These are phyloP conservation scores for Fusarium camptoceras DNA, from an alignment of 2,329 filamentous ascomycete genomes.

Conservation along the genomic window DNA sequence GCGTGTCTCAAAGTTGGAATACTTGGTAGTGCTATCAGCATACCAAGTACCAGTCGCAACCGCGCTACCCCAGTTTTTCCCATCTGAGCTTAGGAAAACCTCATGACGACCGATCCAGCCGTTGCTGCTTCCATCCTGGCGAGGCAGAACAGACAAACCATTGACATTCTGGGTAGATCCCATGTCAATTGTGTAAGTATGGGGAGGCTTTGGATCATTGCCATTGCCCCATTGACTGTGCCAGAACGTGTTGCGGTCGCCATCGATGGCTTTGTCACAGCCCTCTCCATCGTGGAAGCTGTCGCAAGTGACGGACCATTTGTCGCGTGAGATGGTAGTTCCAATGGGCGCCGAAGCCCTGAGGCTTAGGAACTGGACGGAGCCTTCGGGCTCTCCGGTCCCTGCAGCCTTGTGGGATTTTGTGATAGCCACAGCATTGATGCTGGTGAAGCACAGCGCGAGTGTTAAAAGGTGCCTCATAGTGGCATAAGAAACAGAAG, in stretches of 20 bases:
- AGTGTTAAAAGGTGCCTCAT: neutral
- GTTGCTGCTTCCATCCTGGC: slow-evolving; percentile 3
- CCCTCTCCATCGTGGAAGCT: slow-evolving; percentile 22
- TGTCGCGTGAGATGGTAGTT: slow-evolving; percentile 5
- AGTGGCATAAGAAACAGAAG: neutral
- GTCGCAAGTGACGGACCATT: slow-evolving; percentile 29
- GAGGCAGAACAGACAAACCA: slow-evolving; percentile 24
- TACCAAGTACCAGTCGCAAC: slow-evolving; percentile 34
- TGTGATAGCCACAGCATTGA: neutral
- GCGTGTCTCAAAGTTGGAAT: slow-evolving; percentile 31
- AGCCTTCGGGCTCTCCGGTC: neutral
- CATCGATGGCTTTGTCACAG: slow-evolving; percentile 30
- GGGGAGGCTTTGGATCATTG: slow-evolving; percentile 16
- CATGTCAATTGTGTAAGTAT: slow-evolving; percentile 28
- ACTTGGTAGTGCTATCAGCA: slow-evolving; percentile 20
- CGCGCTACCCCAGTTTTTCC: slow-evolving; percentile 17
- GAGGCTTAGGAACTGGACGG: neutral
- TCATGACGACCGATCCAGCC: slow-evolving; percentile 23
- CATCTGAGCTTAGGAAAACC: slow-evolving; percentile 23
- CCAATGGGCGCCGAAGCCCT: slow-evolving; percentile 5
- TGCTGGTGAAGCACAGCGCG: neutral
- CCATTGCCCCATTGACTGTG: slow-evolving; percentile 4
- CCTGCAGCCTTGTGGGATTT: neutral
- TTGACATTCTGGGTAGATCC: slow-evolving; percentile 22
- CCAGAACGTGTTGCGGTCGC: slow-evolving; percentile 24